Evolutionary conservation across 768 basidiomycete species (phyloP).

Genomic region (Strobilomyces dryophilus): DNA sequence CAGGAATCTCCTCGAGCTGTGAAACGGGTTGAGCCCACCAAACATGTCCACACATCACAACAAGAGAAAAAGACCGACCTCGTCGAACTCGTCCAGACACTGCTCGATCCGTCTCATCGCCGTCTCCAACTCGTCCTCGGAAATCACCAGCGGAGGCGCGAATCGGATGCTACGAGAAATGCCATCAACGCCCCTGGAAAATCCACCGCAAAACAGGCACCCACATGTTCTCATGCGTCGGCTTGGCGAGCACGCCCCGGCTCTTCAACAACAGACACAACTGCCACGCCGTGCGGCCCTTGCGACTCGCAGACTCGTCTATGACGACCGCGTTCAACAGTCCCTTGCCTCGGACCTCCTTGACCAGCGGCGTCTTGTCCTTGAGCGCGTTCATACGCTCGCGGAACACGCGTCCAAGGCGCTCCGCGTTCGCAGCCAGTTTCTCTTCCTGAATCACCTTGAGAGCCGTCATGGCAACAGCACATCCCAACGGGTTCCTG

Average conservation of each 20-base stretch:
- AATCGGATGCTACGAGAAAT: slow-evolving; percentile 75
- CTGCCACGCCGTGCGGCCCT: slow-evolving; percentile 91
- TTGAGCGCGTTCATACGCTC: slow-evolving; percentile 47
- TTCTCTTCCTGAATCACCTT: slow-evolving; percentile 87
- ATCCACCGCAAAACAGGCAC: slow-evolving; percentile 26
- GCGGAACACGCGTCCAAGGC: slow-evolving; percentile 82
- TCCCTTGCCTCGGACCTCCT: slow-evolving; percentile 79
- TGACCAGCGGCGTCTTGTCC: slow-evolving; percentile 61
- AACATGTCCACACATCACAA: neutral
- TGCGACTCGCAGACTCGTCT: slow-evolving; percentile 72
- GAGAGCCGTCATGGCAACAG: slow-evolving; percentile 91
- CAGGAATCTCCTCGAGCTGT: slow-evolving; percentile 60
- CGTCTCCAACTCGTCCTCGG: slow-evolving; percentile 77
- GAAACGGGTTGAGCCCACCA: neutral
- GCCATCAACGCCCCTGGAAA: neutral
- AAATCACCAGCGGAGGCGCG: slow-evolving; percentile 92
- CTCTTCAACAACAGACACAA: slow-evolving; percentile 90
- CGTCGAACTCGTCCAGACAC: slow-evolving; percentile 77
- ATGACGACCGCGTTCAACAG: slow-evolving; percentile 93
- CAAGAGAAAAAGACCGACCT: slow-evolving; percentile 38
- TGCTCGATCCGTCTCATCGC: slow-evolving; percentile 74
- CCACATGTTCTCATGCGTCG: slow-evolving; percentile 92
- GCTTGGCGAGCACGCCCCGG: slow-evolving; percentile 90
- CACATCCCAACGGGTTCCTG: slow-evolving; percentile 92
- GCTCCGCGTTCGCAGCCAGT: slow-evolving; percentile 74